Evolutionary conservation across 2,329 filamentous ascomycete genomes (phyloP).

Genomic region (Aschersonia sp.): DNA sequence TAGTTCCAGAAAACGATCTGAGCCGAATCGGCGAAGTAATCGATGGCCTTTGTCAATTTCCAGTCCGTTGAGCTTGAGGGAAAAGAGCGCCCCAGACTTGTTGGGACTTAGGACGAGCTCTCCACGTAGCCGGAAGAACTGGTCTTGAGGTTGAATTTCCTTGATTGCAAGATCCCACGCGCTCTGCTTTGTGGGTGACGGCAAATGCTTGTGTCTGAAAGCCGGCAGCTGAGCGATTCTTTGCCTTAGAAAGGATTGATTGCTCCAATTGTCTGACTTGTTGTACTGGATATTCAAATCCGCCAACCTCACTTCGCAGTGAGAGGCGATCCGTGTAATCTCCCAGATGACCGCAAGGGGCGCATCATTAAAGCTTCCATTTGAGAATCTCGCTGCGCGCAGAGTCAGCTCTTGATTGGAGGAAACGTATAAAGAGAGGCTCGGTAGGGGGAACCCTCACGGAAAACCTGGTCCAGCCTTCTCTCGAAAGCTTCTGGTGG

Average conservation of each 20-base stretch:
- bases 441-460: slow-evolving; percentile 12
- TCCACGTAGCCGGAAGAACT: slow-evolving; percentile 28
- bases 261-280: slow-evolving; percentile 19
- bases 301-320: slow-evolving; percentile 27
- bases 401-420: not conserved
- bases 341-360: slow-evolving; percentile 39
- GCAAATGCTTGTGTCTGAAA: slow-evolving; percentile 31
- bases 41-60: slow-evolving; percentile 34
- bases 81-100: slow-evolving; percentile 25
- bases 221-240: slow-evolving; percentile 21
- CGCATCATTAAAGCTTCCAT: slow-evolving; percentile 22
- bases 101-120: slow-evolving; percentile 22
- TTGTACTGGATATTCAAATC: slow-evolving; percentile 21
- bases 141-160: slow-evolving; percentile 18
- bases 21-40: slow-evolving; percentile 38
- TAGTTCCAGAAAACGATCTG: slow-evolving; percentile 44
- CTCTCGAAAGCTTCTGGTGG: slow-evolving; percentile 6
- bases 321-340: slow-evolving; percentile 28
- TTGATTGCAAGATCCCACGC: slow-evolving; percentile 31
- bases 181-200: slow-evolving; percentile 25
- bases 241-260: slow-evolving; percentile 28
- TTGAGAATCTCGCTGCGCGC: slow-evolving; percentile 22
- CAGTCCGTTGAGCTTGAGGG: slow-evolving; percentile 31
- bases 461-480: slow-evolving; percentile 22
- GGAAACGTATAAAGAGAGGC: not conserved